phyloP scores from a whole-genome alignment of 192 early-diverging fungal species.

The Pilaira anomala region DNA sequence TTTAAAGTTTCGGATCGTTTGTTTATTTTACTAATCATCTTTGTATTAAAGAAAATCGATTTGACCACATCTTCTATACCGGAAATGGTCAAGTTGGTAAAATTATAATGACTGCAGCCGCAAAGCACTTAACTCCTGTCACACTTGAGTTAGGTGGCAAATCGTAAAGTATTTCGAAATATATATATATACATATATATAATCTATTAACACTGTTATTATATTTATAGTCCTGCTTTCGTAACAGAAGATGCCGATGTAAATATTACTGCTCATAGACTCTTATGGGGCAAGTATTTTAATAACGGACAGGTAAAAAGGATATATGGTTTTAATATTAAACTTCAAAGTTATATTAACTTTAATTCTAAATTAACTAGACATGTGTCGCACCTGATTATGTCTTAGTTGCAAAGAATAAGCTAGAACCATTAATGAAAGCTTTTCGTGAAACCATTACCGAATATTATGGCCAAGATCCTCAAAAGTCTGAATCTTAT shows the following conservation, averaged over 20 bases:
- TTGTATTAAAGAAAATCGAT: slow-evolving; percentile 63
- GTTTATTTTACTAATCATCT: slow-evolving; percentile 50
- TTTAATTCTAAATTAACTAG: slow-evolving; percentile 37
- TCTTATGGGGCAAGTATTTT: slow-evolving; percentile 75
- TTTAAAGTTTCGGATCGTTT: slow-evolving; percentile 38
- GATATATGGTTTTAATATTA: not conserved
- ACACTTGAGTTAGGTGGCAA: slow-evolving; percentile 95
- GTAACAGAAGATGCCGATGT: slow-evolving; percentile 62
- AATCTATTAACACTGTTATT: not conserved
- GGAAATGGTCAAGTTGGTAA: slow-evolving; percentile 75
- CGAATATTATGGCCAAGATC: slow-evolving; percentile 51
- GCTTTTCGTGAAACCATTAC: slow-evolving; percentile 46
- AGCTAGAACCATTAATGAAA: slow-evolving; percentile 55
- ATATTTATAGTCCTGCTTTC: slow-evolving; percentile 47
- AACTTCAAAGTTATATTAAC: not conserved
- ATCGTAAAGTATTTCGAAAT: slow-evolving; percentile 29
- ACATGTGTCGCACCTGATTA: slow-evolving; percentile 90
- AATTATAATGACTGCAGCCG: slow-evolving; percentile 75
- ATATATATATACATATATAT: not conserved
- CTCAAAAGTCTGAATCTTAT: slow-evolving; percentile 50
- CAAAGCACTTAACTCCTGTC: slow-evolving; percentile 74
- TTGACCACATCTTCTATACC: slow-evolving; percentile 90
- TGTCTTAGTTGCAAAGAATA: slow-evolving; percentile 60
- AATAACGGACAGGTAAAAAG: slow-evolving; percentile 83
- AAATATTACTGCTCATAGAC: slow-evolving; percentile 57